A percentile compares a stretch with the other conserved stretches of the same genome.
phyloP scores from a whole-genome alignment of 257 asterid species.

The Euphrasia confusa region DNA sequence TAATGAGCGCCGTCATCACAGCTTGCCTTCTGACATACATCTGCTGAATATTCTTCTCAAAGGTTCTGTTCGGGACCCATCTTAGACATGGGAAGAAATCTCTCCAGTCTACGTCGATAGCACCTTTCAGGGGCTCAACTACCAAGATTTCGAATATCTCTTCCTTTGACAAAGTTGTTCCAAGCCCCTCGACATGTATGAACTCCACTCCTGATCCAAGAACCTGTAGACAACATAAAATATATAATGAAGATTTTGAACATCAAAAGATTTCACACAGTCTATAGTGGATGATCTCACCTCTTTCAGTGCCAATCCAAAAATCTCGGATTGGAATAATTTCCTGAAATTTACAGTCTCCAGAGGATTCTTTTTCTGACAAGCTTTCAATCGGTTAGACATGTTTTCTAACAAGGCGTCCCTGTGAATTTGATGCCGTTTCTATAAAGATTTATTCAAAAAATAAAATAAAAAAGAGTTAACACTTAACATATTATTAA shows the following conservation, averaged over 20 bases:
- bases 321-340: constrained; percentile 47
- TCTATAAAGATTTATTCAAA: constrained; percentile 29
- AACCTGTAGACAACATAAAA: constrained; percentile 31
- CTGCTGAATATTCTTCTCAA: constrained; percentile 39
- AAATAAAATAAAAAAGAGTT: neutral
- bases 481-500: neutral
- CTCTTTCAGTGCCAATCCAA: constrained; percentile 47
- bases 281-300: constrained; percentile 9
- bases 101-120: constrained; percentile 77
- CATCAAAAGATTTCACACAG: no score
- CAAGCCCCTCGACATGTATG: constrained; percentile 45
- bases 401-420: constrained; percentile 36
- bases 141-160: constrained; percentile 49
- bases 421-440: constrained; percentile 45
- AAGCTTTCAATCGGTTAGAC: constrained; percentile 27
- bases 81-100: constrained; percentile 59
- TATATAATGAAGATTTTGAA: neutral
- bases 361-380: constrained; percentile 31
- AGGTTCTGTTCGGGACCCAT: constrained; percentile 59
- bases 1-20: constrained; percentile 47
- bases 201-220: constrained; percentile 49
- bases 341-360: constrained; percentile 46
- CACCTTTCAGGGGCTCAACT: constrained; percentile 55
- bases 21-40: constrained; percentile 35
- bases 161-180: constrained; percentile 32